Percentiles rank a stretch among this genome's conserved stretches.
These are phyloP conservation scores for Lanmaoa pseudosensibilis DNA, from an alignment of 768 basidiomycete species.

Conservation along the genomic window DNA sequence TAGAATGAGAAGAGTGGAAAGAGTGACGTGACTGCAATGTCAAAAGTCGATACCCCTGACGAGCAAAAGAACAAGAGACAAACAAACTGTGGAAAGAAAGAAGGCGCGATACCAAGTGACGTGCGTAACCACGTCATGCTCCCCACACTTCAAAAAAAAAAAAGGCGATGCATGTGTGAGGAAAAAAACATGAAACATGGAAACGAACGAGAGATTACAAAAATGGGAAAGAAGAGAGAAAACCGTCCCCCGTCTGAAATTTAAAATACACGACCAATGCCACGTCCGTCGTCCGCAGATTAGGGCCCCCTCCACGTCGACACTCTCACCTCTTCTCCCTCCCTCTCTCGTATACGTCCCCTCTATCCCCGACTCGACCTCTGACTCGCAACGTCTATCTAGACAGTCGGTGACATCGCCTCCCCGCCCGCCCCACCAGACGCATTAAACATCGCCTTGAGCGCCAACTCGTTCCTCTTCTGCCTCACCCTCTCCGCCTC, in stretches of 20 bases:
- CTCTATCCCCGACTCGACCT: not conserved
- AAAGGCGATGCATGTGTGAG: not conserved
- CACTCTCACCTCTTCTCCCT: not conserved
- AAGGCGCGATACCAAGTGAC: not conserved
- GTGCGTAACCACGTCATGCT: no score
- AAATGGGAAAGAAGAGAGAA: not conserved
- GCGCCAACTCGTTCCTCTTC: constrained; percentile 75
- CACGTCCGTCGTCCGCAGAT: not conserved
- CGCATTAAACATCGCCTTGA: constrained; percentile 83
- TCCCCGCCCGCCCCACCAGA: constrained; percentile 9
- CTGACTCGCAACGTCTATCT: not conserved
- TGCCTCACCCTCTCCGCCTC: constrained; percentile 87
- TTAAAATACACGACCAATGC: not conserved
- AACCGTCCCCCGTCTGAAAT: not conserved
- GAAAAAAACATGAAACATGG: not conserved
- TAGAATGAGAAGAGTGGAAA: not conserved
- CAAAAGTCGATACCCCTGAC: not conserved
- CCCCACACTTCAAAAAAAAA: not conserved
- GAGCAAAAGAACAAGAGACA: not conserved
- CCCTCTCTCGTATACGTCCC: not conserved
- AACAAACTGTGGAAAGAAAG: not conserved
- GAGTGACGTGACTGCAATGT: not conserved
- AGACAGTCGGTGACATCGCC: constrained; percentile 8
- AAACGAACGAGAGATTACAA: not conserved
- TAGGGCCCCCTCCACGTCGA: not conserved